Base-by-base conservation (phyloP, 2,329 filamentous ascomycete genomes). In the Fusarium graminum region DNA sequence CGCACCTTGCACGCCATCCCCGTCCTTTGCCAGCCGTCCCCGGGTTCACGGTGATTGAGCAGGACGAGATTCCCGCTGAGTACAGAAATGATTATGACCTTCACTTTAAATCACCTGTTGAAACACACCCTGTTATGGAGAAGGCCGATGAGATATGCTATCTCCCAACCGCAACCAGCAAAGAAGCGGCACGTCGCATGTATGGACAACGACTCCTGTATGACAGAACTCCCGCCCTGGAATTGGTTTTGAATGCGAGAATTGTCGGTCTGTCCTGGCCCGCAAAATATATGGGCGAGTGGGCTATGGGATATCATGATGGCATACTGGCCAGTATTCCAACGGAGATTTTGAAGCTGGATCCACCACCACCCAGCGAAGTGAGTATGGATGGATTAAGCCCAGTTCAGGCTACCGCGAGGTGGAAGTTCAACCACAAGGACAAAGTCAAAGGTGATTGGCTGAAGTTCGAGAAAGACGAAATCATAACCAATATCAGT, bases 401-500 rank as follows among this genome's bases (percentile, higher is more conserved):
- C 53, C 80, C 79, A 12, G 77, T 86, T 39, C 80, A 79, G 45
- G 85, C 83, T 11, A 79, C 81, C 39, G 78, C 84, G 13, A 79
- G 79, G 57, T 88, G 85, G 85, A 85, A 81, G 73, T 87, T 85
- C 75, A 77, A 78, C 46, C 79, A 80, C 34, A 83, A 81, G 64
- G 78, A 80, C 11, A 73, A 63, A 51, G 52, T 28, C 19, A 77
- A 76, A 22, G 79, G 79, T 28, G 74, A 80, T 12, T 88, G 85
- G 85, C 76, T 88, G n/a, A 81, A 78, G 65, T 86, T 92, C 71
- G 88, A 89, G 29, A 90, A 89, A 72, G 87, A 86, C 19, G 89
- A 92, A 64, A 80, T 83, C 4, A 89, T 91, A 16, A 87, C 83
- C 65, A 92, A 89, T 76, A 92, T 86, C 25, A 79, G 77, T 51